Percentiles rank a stretch among this genome's conserved stretches.
Evolutionary conservation across 2,329 filamentous ascomycete genomes (phyloP).

Genomic region (Zelopaecilomyces penicillatus): DNA sequence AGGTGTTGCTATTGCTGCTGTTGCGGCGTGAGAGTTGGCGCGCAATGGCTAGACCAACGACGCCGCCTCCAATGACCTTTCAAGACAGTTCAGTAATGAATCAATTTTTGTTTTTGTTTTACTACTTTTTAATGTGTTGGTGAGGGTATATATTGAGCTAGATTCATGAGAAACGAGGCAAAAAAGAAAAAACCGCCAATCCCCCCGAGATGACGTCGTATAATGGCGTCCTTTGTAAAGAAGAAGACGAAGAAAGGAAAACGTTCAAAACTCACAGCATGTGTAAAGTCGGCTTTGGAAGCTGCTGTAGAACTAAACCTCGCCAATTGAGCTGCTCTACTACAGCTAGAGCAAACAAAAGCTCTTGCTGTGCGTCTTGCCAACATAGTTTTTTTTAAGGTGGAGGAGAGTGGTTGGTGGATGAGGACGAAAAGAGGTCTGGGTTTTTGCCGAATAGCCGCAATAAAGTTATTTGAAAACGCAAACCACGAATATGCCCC

Average conservation of each 20-base stretch:
- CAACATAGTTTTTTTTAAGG: constrained; percentile 9
- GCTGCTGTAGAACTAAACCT: constrained; percentile 29
- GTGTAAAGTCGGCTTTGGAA: constrained; percentile 34
- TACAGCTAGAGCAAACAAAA: not conserved
- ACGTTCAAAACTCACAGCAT: constrained; percentile 28
- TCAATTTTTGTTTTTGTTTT: constrained; percentile 3
- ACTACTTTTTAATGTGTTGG: no score
- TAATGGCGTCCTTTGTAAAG: no score
- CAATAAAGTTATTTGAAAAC: no score
- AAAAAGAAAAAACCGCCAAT: not conserved
- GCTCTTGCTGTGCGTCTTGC: not conserved
- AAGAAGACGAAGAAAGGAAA: no score
- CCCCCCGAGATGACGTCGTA: no score
- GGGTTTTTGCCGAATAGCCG: no score
- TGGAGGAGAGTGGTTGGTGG: not conserved
- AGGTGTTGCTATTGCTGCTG: constrained; percentile 15
- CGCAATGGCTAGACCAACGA: constrained; percentile 74
- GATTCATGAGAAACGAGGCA: not conserved
- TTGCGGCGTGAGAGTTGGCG: constrained; percentile 59
- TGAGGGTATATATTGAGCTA: not conserved
- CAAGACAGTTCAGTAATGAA: not conserved
- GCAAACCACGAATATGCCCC: no score
- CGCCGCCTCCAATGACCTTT: constrained; percentile 50
- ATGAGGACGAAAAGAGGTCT: no score
- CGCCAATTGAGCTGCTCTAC: constrained; percentile 7